A percentile compares a stretch with the other conserved stretches of the same genome.
Evolutionary conservation across 2,329 filamentous ascomycete species (phyloP).

Genomic region (Dothidotthia symphoricarpi): DNA sequence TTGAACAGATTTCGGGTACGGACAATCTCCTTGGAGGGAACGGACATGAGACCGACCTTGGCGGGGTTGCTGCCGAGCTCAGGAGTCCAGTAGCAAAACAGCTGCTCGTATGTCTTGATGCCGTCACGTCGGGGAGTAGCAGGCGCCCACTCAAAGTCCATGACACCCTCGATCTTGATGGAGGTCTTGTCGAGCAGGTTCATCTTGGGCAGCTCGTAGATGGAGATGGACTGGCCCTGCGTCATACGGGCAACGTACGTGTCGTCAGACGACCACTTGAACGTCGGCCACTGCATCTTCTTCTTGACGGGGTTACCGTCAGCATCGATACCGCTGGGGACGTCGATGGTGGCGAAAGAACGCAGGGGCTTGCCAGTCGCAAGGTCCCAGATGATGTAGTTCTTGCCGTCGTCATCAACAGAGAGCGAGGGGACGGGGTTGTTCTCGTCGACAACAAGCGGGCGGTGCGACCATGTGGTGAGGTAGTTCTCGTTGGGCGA

Average conservation of each 20-base stretch:
- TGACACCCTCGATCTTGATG: constrained; percentile 93
- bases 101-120: constrained; percentile 88
- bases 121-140: constrained; percentile 77
- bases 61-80: constrained; percentile 97
- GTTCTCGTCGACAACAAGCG: constrained; percentile 87
- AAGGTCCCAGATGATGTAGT: constrained; percentile 98
- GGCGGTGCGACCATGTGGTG: constrained; percentile 93
- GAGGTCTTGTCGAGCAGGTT: constrained; percentile 84
- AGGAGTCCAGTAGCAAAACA: constrained; percentile 98
- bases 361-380: constrained; percentile 84
- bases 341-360: constrained; percentile 88
- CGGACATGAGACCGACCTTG: constrained; percentile 93
- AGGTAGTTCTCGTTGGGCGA: constrained; percentile 91
- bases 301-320: constrained; percentile 71
- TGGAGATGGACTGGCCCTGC: constrained; percentile 82
- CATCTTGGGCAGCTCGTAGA: constrained; percentile 89
- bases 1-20: constrained; percentile 97
- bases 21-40: constrained; percentile 91
- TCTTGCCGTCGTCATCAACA: constrained; percentile 94
- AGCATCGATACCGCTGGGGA: constrained; percentile 62
- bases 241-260: constrained; percentile 94
- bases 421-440: constrained; percentile 72
- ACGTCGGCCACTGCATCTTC: constrained; percentile 96
- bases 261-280: constrained; percentile 98
- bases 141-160: constrained; percentile 98